Base-by-base conservation (phyloP, 1,284 basidiomycete genomes). In the Meripilus lineatus region DNA sequence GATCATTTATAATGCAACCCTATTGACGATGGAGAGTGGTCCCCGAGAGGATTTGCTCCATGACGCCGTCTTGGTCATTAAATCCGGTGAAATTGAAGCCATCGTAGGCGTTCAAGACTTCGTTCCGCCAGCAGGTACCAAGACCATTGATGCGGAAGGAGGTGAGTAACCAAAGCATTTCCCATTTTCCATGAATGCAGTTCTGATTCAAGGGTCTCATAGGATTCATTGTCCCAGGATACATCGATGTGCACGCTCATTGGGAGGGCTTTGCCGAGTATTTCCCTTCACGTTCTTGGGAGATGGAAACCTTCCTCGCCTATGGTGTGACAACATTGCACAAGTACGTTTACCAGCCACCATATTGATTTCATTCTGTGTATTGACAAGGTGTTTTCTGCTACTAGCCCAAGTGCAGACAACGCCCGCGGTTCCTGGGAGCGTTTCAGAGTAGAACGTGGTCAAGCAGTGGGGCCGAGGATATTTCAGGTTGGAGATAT, bases 241-340 rank as follows among this genome's bases (percentile, higher is more conserved):
- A 84, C 55, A 79, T 87, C 43, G 84, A 87, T 47, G 78, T 80
- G 5, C 84, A 87, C 50, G 84, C 84, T 5, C 84, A 87, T 50
- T 87, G 84, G 84, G 56, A 62, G 32, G 79, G 79, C 1, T 75
- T 73, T 46, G 50, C 36, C 0, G 69, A 66, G 24, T 64, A 66
- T 26, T 74, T 76, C 52, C 83, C 84, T 0, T 69, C 81, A 3
- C 71, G 69, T 38, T 84, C 83, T 2, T 87, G 84, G 83, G 83
- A 87, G 53, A 68, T 83, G 65, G 72, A 82, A 57, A 75, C 81
- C 0, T 85, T 86, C 72, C 70, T 87, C 23, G 80, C 84, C 0
- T 85, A 85, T 52, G 84, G 84, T n/a, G 74, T 87, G 6, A 87
- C 84, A 0, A 85, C 84, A 2, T 54, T 87, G 45, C 84, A 87